A percentile compares a stretch with the other conserved stretches of the same genome.
Conservation (phyloP, 306 rosid species). For the Quercus parvula region DNA sequence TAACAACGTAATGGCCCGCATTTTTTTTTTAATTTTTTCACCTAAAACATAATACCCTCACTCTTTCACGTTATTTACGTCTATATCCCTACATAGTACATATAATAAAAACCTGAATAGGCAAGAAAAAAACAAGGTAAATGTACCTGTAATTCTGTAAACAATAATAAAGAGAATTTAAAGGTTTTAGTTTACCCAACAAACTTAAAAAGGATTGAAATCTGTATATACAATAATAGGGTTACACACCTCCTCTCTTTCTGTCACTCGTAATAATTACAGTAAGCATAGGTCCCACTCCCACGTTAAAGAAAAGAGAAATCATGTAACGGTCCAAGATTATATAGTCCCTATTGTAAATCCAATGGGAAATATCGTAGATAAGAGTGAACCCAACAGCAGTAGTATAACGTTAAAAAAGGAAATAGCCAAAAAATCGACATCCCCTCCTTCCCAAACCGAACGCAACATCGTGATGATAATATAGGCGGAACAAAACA, state of each 20-base stretch:
- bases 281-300: too few species aligned
- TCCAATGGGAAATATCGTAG: background rate
- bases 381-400: background rate
- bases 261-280: too few species aligned
- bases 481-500: conserved; percentile 11
- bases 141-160: too few species aligned
- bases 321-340: too few species aligned
- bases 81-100: background rate
- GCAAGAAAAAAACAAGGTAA: too few species aligned
- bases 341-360: background rate
- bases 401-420: background rate
- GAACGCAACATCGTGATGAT: conserved; percentile 4
- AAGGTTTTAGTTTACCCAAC: too few species aligned
- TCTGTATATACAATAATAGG: background rate
- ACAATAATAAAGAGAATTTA: too few species aligned
- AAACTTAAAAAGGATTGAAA: too few species aligned
- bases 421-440: conserved; percentile 5
- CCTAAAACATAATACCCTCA: background rate
- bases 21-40: background rate
- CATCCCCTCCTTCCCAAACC: conserved; percentile 42
- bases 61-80: background rate
- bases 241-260: too few species aligned
- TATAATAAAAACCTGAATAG: too few species aligned
- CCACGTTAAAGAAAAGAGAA: too few species aligned
- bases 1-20: background rate